Evolutionary conservation across 495 filamentous ascomycete genomes (phyloP).

Genomic region (Lindgomyces ingoldianus): DNA sequence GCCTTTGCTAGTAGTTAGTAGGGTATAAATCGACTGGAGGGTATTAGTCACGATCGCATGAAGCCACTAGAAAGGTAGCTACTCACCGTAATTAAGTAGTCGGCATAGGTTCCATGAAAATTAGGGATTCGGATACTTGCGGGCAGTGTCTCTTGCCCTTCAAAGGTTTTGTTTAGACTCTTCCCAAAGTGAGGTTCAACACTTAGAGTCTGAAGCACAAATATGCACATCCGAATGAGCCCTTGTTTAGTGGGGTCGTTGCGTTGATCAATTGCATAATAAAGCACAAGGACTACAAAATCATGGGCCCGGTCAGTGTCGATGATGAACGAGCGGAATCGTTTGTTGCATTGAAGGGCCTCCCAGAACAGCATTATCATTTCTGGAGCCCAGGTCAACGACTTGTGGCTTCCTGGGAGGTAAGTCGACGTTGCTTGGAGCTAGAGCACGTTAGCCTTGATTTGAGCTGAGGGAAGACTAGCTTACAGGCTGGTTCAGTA

Average conservation of each 20-base stretch:
- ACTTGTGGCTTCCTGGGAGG: conserved; percentile 80
- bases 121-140: conserved; percentile 73
- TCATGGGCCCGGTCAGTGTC: conserved; percentile 93
- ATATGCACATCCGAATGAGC: conserved; percentile 93
- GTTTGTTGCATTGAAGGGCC: conserved; percentile 93
- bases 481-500: conserved; percentile 82
- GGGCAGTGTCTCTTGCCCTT: conserved; percentile 85
- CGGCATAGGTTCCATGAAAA: conserved; percentile 89
- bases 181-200: conserved; percentile 89
- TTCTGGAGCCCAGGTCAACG: conserved; percentile 87
- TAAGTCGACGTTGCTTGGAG: conserved; percentile 85
- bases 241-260: conserved; percentile 85
- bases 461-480: background rate
- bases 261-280: conserved; percentile 88
- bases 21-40: conserved; percentile 80
- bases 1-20: conserved; percentile 90
- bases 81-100: conserved; percentile 89
- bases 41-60: conserved; percentile 41
- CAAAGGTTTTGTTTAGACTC: conserved; percentile 85
- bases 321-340: conserved; percentile 95
- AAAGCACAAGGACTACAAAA: conserved; percentile 85
- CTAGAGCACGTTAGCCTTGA: conserved; percentile 45
- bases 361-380: conserved; percentile 99
- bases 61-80: background rate
- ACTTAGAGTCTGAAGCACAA: conserved; percentile 92